Conservation (phyloP, 805 yeast species). For the Barnettozyma sucrosica region DNA sequence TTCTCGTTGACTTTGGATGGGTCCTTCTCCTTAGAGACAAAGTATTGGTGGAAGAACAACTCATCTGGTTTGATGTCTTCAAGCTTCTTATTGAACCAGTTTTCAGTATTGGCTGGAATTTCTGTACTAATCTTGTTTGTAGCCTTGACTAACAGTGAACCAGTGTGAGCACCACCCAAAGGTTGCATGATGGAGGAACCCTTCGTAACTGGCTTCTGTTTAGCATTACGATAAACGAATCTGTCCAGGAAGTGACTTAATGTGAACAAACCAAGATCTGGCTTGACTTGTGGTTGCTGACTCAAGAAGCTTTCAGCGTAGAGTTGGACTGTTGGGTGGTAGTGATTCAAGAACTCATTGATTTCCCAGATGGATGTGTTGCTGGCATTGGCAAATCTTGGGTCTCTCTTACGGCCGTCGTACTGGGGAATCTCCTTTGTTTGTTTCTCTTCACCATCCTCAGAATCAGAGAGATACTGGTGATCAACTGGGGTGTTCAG, state of each 20-base stretch:
- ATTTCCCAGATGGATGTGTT: constrained; percentile 85
- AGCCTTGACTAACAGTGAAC: constrained; percentile 62
- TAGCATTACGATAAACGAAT: constrained; percentile 91
- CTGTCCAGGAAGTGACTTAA: constrained; percentile 88
- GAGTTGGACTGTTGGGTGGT: constrained; percentile 84
- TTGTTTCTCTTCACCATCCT: constrained; percentile 27
- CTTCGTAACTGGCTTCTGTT: constrained; percentile 63
- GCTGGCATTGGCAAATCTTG: constrained; percentile 83
- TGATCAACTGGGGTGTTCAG: constrained; percentile 47
- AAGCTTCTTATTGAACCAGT: constrained; percentile 68
- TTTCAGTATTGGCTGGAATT: constrained; percentile 77
- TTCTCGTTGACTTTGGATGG: constrained; percentile 28
- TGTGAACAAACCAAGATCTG: constrained; percentile 86
- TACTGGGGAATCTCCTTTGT: constrained; percentile 33
- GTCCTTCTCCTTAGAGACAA: constrained; percentile 49
- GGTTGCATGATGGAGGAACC: constrained; percentile 98
- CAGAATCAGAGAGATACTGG: constrained; percentile 44
- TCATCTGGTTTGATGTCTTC: constrained; percentile 80
- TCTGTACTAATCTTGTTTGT: constrained; percentile 38
- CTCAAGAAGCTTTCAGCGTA: constrained; percentile 66
- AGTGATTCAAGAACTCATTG: constrained; percentile 66
- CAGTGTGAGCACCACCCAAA: constrained; percentile 77
- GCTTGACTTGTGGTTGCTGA: constrained; percentile 48
- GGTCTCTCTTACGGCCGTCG: constrained; percentile 88
- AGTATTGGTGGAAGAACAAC: constrained; percentile 80